Base-by-base conservation (phyloP, 2,329 filamentous ascomycete genomes). In the Colletotrichum kahawae region DNA sequence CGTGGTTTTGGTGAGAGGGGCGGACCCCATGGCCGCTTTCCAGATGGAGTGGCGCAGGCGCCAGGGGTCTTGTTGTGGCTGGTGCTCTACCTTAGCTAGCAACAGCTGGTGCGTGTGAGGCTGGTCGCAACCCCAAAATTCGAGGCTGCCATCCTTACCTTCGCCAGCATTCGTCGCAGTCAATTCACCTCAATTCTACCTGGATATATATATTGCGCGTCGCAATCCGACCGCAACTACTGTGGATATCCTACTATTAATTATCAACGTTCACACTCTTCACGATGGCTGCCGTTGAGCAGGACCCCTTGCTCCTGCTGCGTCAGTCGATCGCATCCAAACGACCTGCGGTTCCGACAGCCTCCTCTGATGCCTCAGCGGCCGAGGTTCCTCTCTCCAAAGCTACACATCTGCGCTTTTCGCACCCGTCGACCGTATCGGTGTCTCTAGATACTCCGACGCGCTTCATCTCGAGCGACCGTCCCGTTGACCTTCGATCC, bases 401-500 rank as follows among this genome's bases (percentile, higher is more conserved):
- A 81, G 95, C 95, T n/a, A 94, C 92, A 10, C 92, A 96, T 82
- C 90, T 98, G 73, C 92, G 92, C 79, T 97, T 98, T 87, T 90
- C 89, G 75, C 84, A 89, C 79, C 90, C 90, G 65, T 83, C 87
- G 68, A 89, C 90, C 76, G 88, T 92, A 70, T 88, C 92, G 7
- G 89, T 97, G 74, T 88, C 93, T 1, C 90, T 98, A 78, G 92
- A 91, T 66, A 90, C 90, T 16, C 89, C 93, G 12, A 99, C 97
- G 78, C 95, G 97, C 80, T 98, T 98, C 87, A 90, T 94, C 76
- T 96, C 95, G n/a, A 90, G 91, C 74, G 91, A 91, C 79, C 89
- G 91, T 71, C 90, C 93, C 6, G 93, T 98, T 80, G 95, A 98
- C 82, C 89, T 99, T 79, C 95, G 97, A 82, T 97, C 94, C 83